These are phyloP conservation scores for Copromyces sp. DNA, from an alignment of 495 filamentous ascomycete genomes.

Conservation along the genomic window DNA sequence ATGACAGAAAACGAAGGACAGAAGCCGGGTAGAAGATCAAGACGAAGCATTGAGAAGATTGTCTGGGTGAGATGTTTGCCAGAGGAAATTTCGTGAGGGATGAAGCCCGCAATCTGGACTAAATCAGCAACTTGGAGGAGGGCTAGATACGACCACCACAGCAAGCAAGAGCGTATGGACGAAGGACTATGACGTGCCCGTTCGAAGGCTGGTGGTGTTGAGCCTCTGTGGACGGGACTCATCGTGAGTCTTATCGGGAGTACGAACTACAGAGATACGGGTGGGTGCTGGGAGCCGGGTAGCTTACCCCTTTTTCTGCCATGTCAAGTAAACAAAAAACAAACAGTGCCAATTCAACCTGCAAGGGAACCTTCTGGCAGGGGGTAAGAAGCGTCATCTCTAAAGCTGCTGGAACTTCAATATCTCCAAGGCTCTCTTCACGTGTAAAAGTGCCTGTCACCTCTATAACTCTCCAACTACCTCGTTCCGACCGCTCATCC, in stretches of 20 bases:
- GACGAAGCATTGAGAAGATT: not conserved
- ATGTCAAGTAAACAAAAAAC: not conserved
- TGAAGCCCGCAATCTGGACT: not conserved
- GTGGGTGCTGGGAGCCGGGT: not conserved
- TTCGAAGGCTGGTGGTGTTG: not conserved
- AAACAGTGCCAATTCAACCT: not conserved
- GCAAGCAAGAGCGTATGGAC: not conserved
- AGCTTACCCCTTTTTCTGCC: not conserved
- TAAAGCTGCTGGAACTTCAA: not conserved
- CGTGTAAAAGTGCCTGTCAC: not conserved
- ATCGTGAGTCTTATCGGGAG: not conserved
- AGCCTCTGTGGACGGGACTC: not conserved
- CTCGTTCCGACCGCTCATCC: not conserved
- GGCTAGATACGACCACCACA: not conserved
- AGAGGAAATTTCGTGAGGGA: not conserved
- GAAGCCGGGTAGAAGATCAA: not conserved
- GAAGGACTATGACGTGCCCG: not conserved
- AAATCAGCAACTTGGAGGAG: not conserved
- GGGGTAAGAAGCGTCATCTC: not conserved
- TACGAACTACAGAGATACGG: not conserved
- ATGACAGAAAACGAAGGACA: not conserved
- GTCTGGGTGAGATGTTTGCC: not conserved
- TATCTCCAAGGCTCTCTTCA: not conserved
- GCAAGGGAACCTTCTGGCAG: not conserved
- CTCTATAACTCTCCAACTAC: not conserved